These are phyloP conservation scores for Tetrapisispora nanseiensis DNA, from an alignment of 805 yeast species.

Conservation along the genomic window DNA sequence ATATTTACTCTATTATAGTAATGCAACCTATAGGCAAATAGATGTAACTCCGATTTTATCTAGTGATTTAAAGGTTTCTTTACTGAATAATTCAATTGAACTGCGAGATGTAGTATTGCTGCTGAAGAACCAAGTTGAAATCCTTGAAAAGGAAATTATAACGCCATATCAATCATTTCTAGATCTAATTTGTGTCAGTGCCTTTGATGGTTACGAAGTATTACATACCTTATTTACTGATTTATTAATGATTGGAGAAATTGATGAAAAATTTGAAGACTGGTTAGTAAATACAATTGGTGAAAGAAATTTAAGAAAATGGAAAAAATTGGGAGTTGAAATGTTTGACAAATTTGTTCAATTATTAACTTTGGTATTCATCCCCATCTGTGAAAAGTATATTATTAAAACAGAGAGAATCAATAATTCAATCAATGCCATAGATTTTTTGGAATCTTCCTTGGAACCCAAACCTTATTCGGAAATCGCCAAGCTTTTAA, in stretches of 20 bases:
- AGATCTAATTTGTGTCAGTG: conserved; percentile 11
- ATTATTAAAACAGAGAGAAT: conserved; percentile 30
- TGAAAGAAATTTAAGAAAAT: conserved; percentile 51
- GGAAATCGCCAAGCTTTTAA: not conserved
- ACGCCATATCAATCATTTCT: conserved; percentile 17
- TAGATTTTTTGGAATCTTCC: not conserved
- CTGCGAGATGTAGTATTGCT: conserved; percentile 11
- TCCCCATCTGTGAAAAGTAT: conserved; percentile 49
- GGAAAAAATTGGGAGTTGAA: conserved; percentile 41
- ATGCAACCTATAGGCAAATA: conserved; percentile 7
- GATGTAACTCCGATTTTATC: conserved; percentile 5
- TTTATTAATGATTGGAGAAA: conserved; percentile 38
- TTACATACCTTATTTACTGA: conserved; percentile 29
- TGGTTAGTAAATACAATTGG: conserved; percentile 61
- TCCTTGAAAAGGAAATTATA: conserved; percentile 12
- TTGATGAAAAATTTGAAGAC: conserved; percentile 40
- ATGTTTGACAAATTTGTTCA: conserved; percentile 44
- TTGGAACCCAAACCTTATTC: too few relatives aligned
- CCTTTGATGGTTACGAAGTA: conserved; percentile 9
- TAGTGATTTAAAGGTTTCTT: not conserved
- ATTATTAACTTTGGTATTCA: conserved; percentile 37
- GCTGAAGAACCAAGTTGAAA: conserved; percentile 12
- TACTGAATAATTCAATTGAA: conserved; percentile 8
- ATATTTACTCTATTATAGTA: conserved; percentile 7
- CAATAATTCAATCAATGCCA: conserved; percentile 5